A percentile compares a stretch with the other conserved stretches of the same genome.
phyloP scores from a whole-genome alignment of 805 yeast species.

The Yarrowia yakushimensis region DNA sequence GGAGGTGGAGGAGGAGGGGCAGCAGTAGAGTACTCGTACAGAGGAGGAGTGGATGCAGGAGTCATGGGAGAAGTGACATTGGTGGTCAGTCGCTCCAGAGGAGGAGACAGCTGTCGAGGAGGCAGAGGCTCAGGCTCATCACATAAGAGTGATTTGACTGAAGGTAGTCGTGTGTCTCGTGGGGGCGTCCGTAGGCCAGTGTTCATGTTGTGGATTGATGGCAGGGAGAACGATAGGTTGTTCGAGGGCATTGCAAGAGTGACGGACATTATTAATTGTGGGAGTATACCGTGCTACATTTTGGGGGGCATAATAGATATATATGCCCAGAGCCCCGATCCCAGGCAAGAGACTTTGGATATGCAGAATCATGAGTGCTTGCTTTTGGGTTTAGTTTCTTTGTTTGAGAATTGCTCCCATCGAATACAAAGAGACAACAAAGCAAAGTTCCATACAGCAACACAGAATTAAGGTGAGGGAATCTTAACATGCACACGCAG shows the following conservation, averaged over 20 bases:
- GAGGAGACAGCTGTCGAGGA: slow-evolving; percentile 14
- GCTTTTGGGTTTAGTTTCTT: slow-evolving; percentile 2
- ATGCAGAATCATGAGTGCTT: slow-evolving; percentile 11
- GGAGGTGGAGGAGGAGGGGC: not conserved
- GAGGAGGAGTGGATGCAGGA: slow-evolving; percentile 13
- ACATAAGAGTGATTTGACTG: slow-evolving; percentile 7
- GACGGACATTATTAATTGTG: slow-evolving; percentile 7
- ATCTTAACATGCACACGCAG: slow-evolving; percentile 4
- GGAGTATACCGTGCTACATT: not conserved
- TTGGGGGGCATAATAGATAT: not conserved
- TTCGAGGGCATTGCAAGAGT: not conserved
- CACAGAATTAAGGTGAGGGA: slow-evolving; percentile 4
- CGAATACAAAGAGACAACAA: slow-evolving; percentile 18
- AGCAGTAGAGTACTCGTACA: not conserved
- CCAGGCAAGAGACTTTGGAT: slow-evolving; percentile 11
- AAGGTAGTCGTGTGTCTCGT: slow-evolving; percentile 15
- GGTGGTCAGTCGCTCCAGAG: slow-evolving; percentile 3
- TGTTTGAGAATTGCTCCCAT: slow-evolving; percentile 17
- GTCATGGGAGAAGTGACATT: not conserved
- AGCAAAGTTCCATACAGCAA: slow-evolving; percentile 23
- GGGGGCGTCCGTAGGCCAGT: slow-evolving; percentile 12
- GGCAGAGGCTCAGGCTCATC: slow-evolving; percentile 18
- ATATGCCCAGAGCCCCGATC: not conserved
- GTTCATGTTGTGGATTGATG: slow-evolving; percentile 20
- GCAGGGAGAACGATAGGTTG: slow-evolving; percentile 7